Evolutionary conservation across 2,329 filamentous ascomycete species (phyloP), one percentile per base, ranked within the genome.

Genomic region (Lasiodiplodia sp.): DNA sequence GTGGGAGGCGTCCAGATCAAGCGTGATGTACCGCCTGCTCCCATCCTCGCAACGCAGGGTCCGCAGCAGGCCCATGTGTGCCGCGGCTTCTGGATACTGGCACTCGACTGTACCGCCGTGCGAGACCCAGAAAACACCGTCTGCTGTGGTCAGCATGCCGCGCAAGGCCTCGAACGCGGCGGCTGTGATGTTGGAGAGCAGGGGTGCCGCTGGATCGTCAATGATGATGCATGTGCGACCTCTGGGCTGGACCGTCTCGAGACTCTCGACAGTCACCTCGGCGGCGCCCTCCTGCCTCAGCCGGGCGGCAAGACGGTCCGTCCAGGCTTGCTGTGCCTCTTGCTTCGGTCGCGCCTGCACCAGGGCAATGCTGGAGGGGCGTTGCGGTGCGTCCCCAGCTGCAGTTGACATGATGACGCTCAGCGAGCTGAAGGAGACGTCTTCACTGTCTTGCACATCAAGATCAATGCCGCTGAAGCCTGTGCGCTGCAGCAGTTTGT

Each of bases 371-470:
- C 25, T 28, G 3, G 25, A 28, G 25, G 7, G 51, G 25, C 25
- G 51, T 28, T 10, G 57, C 34, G 28, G 18, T 10, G 18, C 63
- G 12, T 67, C 47, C 4, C 67, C 68, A 10, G 25, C 49, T 4
- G 65, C 37, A 8, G 56, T 57, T 10, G 65, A 58, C 55, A 57
- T 23, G 28, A 69, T 69, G n/a, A 68, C 65, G 37, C 68, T 69
- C 57, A 68, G 68, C 4, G 68, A 56, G 31, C 68, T 68, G n/a
- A 57, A 31, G 14, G 47, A 47, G 11, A 21, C 40, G 56, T 31
- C 28, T 11, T 60, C 56, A 21, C 51, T 28, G 14, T 38, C 55
- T 21, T 34, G 49, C n/a, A 38, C 60, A 10, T 62, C n/a, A 14
- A 68, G 12, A 10, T 67, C 65, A 6, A 67, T 40, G 21, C 65